Evolutionary conservation across 805 yeast genomes (phyloP).

Genomic region (Lachancea cidri): DNA sequence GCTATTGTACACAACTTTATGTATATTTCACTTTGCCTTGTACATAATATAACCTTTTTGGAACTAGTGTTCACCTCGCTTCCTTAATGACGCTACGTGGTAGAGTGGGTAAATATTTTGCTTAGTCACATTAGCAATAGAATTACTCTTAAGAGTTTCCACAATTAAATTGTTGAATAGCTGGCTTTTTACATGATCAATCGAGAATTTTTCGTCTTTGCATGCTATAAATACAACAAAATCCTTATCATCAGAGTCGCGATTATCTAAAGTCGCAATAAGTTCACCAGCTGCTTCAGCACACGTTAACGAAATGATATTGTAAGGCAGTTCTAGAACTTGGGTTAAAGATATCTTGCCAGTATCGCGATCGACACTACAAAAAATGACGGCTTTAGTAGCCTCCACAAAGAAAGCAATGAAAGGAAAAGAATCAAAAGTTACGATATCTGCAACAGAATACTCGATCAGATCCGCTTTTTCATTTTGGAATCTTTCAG

Average conservation of each 20-base stretch:
- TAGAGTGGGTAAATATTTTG: constrained; percentile 47
- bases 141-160: constrained; percentile 24
- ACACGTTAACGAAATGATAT: constrained; percentile 29
- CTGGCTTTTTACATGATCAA: constrained; percentile 17
- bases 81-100: constrained; percentile 45
- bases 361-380: constrained; percentile 20
- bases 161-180: constrained; percentile 21
- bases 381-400: constrained; percentile 38
- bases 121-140: constrained; percentile 33
- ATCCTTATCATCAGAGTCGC: constrained; percentile 13
- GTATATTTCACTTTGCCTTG: not conserved
- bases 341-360: constrained; percentile 24
- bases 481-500: constrained; percentile 58
- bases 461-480: constrained; percentile 43
- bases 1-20: not conserved
- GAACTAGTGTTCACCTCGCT: constrained; percentile 50
- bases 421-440: constrained; percentile 31
- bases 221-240: constrained; percentile 23
- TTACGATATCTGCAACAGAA: constrained; percentile 43
- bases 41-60: constrained; percentile 1
- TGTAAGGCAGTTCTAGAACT: constrained; percentile 28
- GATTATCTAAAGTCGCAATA: constrained; percentile 33
- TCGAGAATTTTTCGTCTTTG: constrained; percentile 15
- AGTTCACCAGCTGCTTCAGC: constrained; percentile 33
- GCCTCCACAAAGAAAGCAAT: constrained; percentile 48